Percentiles rank a stretch among this genome's conserved stretches.
Conservation (phyloP, 495 filamentous ascomycete species). For the Lepraria neglecta region DNA sequence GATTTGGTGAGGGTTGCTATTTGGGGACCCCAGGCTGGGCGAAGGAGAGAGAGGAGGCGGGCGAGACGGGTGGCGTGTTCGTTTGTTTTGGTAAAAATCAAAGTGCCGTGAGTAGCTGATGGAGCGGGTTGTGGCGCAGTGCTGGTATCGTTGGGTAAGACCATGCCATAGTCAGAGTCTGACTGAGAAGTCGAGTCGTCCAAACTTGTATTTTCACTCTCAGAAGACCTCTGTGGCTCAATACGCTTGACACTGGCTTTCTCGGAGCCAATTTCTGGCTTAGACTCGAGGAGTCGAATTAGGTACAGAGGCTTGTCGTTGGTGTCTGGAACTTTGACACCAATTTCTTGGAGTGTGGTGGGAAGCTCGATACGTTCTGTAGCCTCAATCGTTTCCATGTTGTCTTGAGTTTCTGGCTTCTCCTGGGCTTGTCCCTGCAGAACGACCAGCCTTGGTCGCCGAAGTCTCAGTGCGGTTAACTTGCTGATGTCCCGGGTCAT, state of each 20-base stretch:
- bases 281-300: conserved; percentile 48
- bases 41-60: conserved; percentile 64
- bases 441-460: conserved; percentile 67
- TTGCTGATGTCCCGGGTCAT: conserved; percentile 86
- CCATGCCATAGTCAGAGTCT: not conserved
- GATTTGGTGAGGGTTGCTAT: conserved; percentile 72
- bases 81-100: conserved; percentile 87
- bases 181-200: conserved; percentile 29
- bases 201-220: conserved; percentile 28
- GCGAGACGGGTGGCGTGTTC: conserved; percentile 74
- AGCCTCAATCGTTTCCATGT: conserved; percentile 17
- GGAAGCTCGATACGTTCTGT: conserved; percentile 55
- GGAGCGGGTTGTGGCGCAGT: conserved; percentile 18
- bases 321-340: conserved; percentile 65
- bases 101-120: conserved; percentile 29
- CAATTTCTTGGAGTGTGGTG: conserved; percentile 60
- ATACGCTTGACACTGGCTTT: conserved; percentile 13
- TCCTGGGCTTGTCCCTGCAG: conserved; percentile 46
- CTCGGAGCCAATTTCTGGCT: conserved; percentile 15
- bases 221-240: conserved; percentile 18
- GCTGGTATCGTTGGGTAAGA: not conserved
- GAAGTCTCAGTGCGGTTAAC: conserved; percentile 64
- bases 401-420: not conserved
- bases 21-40: conserved; percentile 48
- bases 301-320: conserved; percentile 82